Base-by-base conservation (phyloP, 768 basidiomycete species). In the Clitopilus hobsonii region DNA sequence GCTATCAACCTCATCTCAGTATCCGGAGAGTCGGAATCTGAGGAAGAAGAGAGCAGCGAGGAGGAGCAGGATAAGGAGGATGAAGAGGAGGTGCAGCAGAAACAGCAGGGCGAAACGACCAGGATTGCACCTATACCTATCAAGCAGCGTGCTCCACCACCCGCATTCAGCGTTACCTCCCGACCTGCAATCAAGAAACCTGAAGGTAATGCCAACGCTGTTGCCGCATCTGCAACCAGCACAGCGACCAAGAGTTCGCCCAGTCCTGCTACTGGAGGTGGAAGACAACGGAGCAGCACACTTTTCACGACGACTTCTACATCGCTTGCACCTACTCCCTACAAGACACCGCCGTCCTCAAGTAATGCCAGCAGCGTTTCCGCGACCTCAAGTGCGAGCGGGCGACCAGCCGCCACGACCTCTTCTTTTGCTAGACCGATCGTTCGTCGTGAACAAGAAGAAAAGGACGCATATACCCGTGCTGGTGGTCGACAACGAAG, bases 141-240 rank as follows among this genome's bases (percentile, higher is more conserved):
- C 58, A 81, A 79, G 58, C 73, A 77, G 61, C 76, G 82, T 27
- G 69, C 78, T 48, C 79, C 83, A 3, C 76, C 76, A 8, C 77
- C 82, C 6, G 72, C 83, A 24, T 86, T 86, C 61, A 81, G 80
- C 56, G 85, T 86, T 47, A 83, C 80, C 1, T 85, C 84, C 18
- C 69, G 85, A 20, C 84, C 84, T 20, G 70, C 74, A 49, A 65
- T 80, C 65, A 51, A 72, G 61, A 56, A 63, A 54, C 52, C 61
- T 50, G 45, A 62, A 53, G 36, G 56, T 38, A 28, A 26, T 32
- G 7, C 41, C n/a, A 20, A 18, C 6, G n/a, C 10, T 23, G 11
- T 10, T 16, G 13, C 24, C 28, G 11, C 53, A 26, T n/a, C 52
- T 30, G 32, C 13, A 10, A 27, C 20, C n/a, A n/a, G 29, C 27